Base-by-base conservation (phyloP, 257 asterid genomes). In the Solanum etuberosum region DNA sequence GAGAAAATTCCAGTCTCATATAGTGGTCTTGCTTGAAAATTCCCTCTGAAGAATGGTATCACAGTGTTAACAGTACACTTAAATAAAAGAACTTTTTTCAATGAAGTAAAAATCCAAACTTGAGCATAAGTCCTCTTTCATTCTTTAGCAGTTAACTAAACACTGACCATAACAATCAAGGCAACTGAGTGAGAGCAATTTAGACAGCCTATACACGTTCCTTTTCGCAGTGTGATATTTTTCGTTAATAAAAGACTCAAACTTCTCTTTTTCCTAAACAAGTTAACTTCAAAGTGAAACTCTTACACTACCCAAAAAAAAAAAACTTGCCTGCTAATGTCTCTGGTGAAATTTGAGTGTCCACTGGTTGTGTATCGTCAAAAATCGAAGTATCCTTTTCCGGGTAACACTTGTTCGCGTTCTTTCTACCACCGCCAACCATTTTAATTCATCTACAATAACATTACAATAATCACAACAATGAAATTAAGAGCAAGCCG, bases 321-420 rank as follows among this genome's bases (percentile, higher is more conserved):
- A 16, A 37, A n/a, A 10, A 57, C 61, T 73, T 88, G 91, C 96
- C 95, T 34, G 90, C 68, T 15, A 63, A 87, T 4, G 83, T 68
- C 34, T 54, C 54, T 13, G 86, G 90, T 88, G 90, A 89, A 91
- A 87, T 76, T 21, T 85, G 93, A 85, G 87, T 88, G 80, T 91
- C 94, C 43, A 92, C 88, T 70, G 89, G 85, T 81, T 91, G 96
- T 35, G 94, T 91, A 23, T 83, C 94, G 43, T 37, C 85, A 86
- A 90, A 87, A 82, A 76, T 57, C 7, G 85, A 74, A 90, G 83
- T 92, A 77, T 42, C 88, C 72, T 86, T 81, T 70, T 25, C 82
- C 5, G 89, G 87, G 71, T 89, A 4, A 46, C 20, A 43, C 18
- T 54, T 73, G 63, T 78, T 80, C 65, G 87, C 88, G 9, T 86